A percentile compares a stretch with the other conserved stretches of the same genome.
Conservation (phyloP, 2,329 filamentous ascomycete genomes). For the Polychaeton citri region DNA sequence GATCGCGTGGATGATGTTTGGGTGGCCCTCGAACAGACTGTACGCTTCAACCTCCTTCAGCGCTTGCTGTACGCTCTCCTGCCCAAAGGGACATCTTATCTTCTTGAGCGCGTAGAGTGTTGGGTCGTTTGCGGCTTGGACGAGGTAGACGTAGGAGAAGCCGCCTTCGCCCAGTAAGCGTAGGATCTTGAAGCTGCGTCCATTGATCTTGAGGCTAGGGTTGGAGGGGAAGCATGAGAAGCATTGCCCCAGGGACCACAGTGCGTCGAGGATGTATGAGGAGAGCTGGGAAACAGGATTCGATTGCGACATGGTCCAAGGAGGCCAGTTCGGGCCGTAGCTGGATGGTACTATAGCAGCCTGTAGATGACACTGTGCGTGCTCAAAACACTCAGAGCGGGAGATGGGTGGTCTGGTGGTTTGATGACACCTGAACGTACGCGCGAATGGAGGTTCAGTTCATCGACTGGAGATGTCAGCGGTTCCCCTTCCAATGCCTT, state of each 20-base stretch:
- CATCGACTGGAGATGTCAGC: too few species aligned
- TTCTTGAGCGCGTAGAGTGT: conserved; percentile 93
- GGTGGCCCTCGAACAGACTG: conserved; percentile 68
- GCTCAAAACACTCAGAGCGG: too few species aligned
- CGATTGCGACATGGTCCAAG: conserved; percentile 10
- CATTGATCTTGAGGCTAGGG: conserved; percentile 90
- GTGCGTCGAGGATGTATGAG: conserved; percentile 65
- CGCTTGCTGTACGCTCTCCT: conserved; percentile 87
- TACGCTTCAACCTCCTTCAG: conserved; percentile 98
- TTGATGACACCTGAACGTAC: too few species aligned
- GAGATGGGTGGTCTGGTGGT: too few species aligned
- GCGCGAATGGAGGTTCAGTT: too few species aligned
- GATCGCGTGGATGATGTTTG: conserved; percentile 74
- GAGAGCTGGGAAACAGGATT: conserved; percentile 20
- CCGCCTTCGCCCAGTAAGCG: conserved; percentile 92
- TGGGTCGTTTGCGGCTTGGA: conserved; percentile 74
- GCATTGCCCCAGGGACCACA: conserved; percentile 89
- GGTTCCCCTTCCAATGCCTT: too few species aligned
- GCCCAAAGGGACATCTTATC: conserved; percentile 94
- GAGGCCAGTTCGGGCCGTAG: too few species aligned
- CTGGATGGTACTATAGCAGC: too few species aligned
- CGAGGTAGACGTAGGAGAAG: conserved; percentile 98
- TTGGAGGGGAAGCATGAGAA: conserved; percentile 92
- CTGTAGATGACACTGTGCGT: too few species aligned
- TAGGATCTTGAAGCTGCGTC: conserved; percentile 86